Percentiles rank a stretch among this genome's conserved stretches.
Conservation (phyloP, 768 basidiomycete species). For the Amanita subjunquillea region DNA sequence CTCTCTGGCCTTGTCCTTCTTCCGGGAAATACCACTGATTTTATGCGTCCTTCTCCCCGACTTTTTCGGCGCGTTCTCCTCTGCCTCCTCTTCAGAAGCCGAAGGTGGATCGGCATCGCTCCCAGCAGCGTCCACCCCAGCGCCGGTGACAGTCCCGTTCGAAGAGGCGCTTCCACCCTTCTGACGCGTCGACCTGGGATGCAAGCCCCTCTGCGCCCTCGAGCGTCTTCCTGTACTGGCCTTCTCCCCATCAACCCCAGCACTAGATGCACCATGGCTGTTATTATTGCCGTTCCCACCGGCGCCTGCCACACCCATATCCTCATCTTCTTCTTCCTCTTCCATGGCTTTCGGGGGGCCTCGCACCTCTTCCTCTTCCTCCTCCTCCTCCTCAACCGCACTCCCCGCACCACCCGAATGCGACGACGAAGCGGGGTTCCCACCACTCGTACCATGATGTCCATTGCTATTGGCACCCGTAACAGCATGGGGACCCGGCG, state of each 20-base stretch:
- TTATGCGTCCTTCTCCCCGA: neutral
- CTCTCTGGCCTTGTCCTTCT: conserved; percentile 1
- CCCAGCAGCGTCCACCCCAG: neutral
- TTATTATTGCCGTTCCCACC: neutral
- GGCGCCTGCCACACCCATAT: conserved; percentile 1
- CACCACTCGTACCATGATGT: neutral
- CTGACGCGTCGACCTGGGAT: neutral
- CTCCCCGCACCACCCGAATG: conserved; percentile 4
- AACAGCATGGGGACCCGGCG: neutral
- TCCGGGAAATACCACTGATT: neutral
- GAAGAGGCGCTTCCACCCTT: conserved; percentile 1
- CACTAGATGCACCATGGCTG: neutral
- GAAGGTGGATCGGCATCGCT: neutral
- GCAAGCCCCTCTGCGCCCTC: neutral
- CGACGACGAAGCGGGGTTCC: neutral
- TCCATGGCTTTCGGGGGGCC: conserved; percentile 7
- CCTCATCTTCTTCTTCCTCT: conserved; percentile 9
- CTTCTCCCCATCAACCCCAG: neutral
- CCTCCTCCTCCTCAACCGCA: conserved; percentile 11
- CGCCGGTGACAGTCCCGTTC: neutral
- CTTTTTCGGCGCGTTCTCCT: neutral
- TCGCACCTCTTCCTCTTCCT: conserved; percentile 11
- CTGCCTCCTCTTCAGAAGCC: neutral
- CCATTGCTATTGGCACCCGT: neutral
- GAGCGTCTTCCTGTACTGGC: neutral